Evolutionary conservation across 1,284 basidiomycete species (phyloP).

Genomic region (Irpex sp.): DNA sequence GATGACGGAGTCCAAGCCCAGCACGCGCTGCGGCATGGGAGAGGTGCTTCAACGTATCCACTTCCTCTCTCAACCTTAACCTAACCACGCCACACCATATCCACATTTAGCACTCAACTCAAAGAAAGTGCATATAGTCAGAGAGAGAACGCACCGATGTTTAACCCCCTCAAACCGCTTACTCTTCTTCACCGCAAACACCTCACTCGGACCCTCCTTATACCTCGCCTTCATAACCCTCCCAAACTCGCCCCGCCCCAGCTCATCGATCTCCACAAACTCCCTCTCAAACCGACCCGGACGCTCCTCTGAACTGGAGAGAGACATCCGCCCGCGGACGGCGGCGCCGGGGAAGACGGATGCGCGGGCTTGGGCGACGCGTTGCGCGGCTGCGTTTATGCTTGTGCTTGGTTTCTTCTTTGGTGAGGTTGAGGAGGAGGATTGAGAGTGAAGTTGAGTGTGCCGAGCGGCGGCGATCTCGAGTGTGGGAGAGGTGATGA

Average conservation of each 20-base stretch:
- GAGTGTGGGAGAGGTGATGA: slow-evolving; percentile 24
- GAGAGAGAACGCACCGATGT: slow-evolving; percentile 72
- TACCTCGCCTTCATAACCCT: slow-evolving; percentile 89
- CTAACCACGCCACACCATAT: slow-evolving; percentile 34
- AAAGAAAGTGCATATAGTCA: background rate
- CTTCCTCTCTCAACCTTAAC: slow-evolving; percentile 90
- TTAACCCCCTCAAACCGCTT: slow-evolving; percentile 90
- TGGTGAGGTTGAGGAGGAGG: slow-evolving; percentile 1
- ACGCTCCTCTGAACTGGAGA: slow-evolving; percentile 35
- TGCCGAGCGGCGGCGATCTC: slow-evolving; percentile 17
- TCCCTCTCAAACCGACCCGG: slow-evolving; percentile 70
- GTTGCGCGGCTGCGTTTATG: slow-evolving; percentile 14
- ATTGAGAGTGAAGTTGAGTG: background rate
- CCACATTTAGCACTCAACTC: background rate
- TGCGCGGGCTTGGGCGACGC: slow-evolving; percentile 18
- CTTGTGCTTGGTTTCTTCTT: slow-evolving; percentile 10
- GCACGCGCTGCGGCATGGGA: slow-evolving; percentile 30
- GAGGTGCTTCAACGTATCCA: slow-evolving; percentile 87
- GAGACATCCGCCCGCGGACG: slow-evolving; percentile 18
- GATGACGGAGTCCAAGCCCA: slow-evolving; percentile 35
- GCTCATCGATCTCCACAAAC: slow-evolving; percentile 78
- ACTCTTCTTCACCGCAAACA: slow-evolving; percentile 93
- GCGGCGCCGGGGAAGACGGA: slow-evolving; percentile 11
- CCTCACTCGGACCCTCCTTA: slow-evolving; percentile 50
- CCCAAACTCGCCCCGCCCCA: slow-evolving; percentile 94